phyloP scores from a whole-genome alignment of 805 yeast genomes.

The Cyberlindnera saturnus region DNA sequence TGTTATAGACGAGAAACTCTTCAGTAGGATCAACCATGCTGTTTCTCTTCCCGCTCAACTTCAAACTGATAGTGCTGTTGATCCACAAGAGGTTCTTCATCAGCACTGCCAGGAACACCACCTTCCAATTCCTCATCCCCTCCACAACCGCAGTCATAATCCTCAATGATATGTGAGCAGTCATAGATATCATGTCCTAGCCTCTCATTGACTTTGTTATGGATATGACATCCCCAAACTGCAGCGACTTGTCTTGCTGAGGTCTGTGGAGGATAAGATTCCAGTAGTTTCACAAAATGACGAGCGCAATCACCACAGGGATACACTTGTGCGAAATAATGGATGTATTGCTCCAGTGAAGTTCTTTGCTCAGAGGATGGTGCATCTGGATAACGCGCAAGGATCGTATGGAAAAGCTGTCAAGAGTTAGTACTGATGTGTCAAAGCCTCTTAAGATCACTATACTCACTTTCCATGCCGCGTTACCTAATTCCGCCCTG shows the following conservation, averaged over 20 bases:
- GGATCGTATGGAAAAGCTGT: conserved; percentile 73
- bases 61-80: conserved; percentile 39
- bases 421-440: neutral
- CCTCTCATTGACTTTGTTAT: conserved; percentile 76
- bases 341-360: conserved; percentile 58
- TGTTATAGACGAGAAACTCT: neutral
- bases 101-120: conserved; percentile 6
- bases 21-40: conserved; percentile 29
- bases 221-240: conserved; percentile 93
- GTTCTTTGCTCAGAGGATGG: conserved; percentile 61
- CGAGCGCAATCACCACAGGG: conserved; percentile 98
- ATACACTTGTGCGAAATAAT: conserved; percentile 82
- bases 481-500: conserved; percentile 74
- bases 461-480: conserved; percentile 61
- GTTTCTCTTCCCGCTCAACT: conserved; percentile 43
- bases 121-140: conserved; percentile 44
- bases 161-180: conserved; percentile 78
- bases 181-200: conserved; percentile 70
- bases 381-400: conserved; percentile 85
- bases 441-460: neutral
- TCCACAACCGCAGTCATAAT: conserved; percentile 96
- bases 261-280: conserved; percentile 79
- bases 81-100: conserved; percentile 19
- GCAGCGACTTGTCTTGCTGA: conserved; percentile 75
- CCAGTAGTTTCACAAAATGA: conserved; percentile 70